These are phyloP conservation scores for Salix suchowensis DNA, from an alignment of 345 rosid genomes.

Conservation along the genomic window DNA sequence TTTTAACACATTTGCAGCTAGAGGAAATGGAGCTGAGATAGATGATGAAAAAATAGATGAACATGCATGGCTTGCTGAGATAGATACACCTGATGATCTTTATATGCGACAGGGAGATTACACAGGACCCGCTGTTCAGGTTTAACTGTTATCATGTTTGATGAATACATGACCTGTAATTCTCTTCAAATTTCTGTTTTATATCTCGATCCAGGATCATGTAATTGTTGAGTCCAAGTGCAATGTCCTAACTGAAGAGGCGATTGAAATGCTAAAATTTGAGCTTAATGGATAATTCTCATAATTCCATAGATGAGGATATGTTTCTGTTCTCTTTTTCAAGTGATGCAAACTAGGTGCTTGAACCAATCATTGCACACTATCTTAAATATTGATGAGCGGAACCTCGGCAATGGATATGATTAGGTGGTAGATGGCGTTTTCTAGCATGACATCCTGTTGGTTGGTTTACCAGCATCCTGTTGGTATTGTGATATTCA, in stretches of 20 bases:
- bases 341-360: too few relatives aligned
- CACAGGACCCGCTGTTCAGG: constrained; percentile 45
- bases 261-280: background rate
- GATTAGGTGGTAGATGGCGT: background rate
- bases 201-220: background rate
- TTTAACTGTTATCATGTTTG: background rate
- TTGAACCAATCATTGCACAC: background rate
- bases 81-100: constrained; percentile 63
- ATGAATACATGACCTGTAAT: background rate
- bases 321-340: background rate
- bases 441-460: background rate
- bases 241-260: too few relatives aligned
- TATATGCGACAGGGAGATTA: constrained; percentile 72
- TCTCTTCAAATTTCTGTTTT: background rate
- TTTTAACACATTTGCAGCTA: constrained; percentile 7
- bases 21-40: constrained; percentile 40
- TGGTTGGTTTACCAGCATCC: background rate
- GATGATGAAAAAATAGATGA: constrained; percentile 54
- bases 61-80: constrained; percentile 82
- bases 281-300: background rate
- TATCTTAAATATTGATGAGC: background rate
- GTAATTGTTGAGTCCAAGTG: background rate
- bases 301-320: background rate
- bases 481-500: background rate
- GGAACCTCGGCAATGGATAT: background rate